phyloP scores from a whole-genome alignment of 129 eudicot species.

The Sambucus nigra region DNA sequence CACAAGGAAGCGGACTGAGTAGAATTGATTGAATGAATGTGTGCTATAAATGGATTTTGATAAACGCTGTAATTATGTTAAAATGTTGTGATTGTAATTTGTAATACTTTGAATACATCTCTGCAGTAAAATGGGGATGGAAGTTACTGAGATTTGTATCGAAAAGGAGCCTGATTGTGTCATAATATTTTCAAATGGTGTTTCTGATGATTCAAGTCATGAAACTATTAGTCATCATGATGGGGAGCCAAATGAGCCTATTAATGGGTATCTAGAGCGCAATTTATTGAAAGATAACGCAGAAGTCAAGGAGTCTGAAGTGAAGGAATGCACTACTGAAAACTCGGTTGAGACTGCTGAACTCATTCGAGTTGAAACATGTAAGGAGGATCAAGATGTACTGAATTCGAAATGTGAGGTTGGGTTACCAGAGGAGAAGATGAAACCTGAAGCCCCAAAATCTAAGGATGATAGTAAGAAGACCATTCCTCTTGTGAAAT shows the following conservation, averaged over 20 bases:
- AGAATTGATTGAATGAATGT: not conserved
- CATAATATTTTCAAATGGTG: not conserved
- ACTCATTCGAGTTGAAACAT: conserved; percentile 11
- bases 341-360: conserved; percentile 22
- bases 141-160: conserved; percentile 27
- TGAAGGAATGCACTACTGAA: conserved; percentile 41
- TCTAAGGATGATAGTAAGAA: conserved; percentile 35
- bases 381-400: conserved; percentile 19
- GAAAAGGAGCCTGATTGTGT: conserved; percentile 4
- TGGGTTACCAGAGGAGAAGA: conserved; percentile 32
- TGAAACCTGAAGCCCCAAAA: conserved; percentile 25
- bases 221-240: conserved; percentile 22
- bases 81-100: not conserved
- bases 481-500: conserved; percentile 24
- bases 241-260: conserved; percentile 14
- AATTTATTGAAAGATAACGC: conserved; percentile 22
- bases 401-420: conserved; percentile 17
- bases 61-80: not conserved
- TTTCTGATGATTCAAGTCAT: not conserved
- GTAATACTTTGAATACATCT: conserved; percentile 5
- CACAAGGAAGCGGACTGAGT: not conserved
- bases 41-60: conserved; percentile 2
- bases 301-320: conserved; percentile 40
- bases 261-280: conserved; percentile 18
- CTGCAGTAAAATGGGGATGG: conserved; percentile 53